phyloP scores from a whole-genome alignment of 116 monocot species.

The Dioscorea cayenensis region DNA sequence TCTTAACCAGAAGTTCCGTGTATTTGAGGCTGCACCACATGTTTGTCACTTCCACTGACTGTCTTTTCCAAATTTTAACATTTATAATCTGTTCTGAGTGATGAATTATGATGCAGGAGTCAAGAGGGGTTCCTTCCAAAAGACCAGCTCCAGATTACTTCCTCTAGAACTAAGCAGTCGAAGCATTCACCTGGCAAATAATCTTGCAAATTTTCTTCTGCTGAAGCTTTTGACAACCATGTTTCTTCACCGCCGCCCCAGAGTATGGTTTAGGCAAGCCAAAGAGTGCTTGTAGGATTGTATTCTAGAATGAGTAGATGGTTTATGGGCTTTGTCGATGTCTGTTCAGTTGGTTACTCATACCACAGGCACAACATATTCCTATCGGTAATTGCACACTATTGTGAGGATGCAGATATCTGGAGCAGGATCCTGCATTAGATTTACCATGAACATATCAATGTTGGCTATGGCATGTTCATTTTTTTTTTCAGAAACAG shows the following conservation, averaged over 20 bases:
- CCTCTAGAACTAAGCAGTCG: conserved; percentile 17
- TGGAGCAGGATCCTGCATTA: no score
- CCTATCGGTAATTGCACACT: no score
- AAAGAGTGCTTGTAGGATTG: no score
- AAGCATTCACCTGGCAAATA: not conserved
- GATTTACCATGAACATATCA: no score
- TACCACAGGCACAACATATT: no score
- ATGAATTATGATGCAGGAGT: conserved; percentile 38
- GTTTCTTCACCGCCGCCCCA: not conserved
- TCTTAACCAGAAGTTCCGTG: conserved; percentile 80
- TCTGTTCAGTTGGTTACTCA: no score
- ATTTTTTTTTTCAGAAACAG: no score
- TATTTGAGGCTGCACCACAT: conserved; percentile 97
- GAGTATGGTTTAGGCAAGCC: no score
- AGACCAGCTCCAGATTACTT: conserved; percentile 94
- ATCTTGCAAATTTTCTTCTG: not conserved
- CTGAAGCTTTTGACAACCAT: not conserved
- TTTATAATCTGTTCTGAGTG: not conserved
- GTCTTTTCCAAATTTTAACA: not conserved
- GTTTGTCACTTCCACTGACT: conserved; percentile 29
- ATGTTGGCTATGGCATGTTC: no score
- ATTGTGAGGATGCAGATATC: no score
- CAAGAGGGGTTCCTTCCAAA: conserved; percentile 85
- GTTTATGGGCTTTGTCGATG: no score
- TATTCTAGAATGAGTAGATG: no score